phyloP scores from a whole-genome alignment of 1,284 basidiomycete genomes.

The Leccinum pachyderme region DNA sequence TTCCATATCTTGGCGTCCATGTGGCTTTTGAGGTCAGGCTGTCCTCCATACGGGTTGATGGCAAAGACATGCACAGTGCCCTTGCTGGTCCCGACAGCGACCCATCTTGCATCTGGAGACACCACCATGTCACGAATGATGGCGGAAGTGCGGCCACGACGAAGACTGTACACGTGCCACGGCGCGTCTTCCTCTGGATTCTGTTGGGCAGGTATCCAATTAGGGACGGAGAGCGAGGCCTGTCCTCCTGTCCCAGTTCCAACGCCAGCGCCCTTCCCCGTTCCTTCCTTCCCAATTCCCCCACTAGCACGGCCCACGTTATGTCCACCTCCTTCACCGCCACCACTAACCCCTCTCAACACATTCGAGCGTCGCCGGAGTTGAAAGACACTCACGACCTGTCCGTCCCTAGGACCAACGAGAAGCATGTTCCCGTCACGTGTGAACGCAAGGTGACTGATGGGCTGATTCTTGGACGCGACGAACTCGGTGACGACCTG shows the following conservation, averaged over 20 bases:
- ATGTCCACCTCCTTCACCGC: background rate
- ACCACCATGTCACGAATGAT: slow-evolving; percentile 58
- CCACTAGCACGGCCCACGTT: background rate
- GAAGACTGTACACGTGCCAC: slow-evolving; percentile 68
- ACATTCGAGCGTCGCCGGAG: slow-evolving; percentile 42
- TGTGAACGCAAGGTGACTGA: slow-evolving; percentile 58
- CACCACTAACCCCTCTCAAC: slow-evolving; percentile 9
- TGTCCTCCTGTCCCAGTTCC: slow-evolving; percentile 5
- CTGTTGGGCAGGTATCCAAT: slow-evolving; percentile 1
- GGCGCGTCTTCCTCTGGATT: slow-evolving; percentile 33
- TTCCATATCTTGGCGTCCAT: slow-evolving; percentile 58
- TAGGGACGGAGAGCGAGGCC: slow-evolving; percentile 1
- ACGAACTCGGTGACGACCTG: slow-evolving; percentile 47
- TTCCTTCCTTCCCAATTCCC: slow-evolving; percentile 1
- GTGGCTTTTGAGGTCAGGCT: slow-evolving; percentile 64
- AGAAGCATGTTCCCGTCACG: slow-evolving; percentile 58
- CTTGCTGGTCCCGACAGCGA: slow-evolving; percentile 65
- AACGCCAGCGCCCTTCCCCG: slow-evolving; percentile 5
- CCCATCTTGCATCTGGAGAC: slow-evolving; percentile 66
- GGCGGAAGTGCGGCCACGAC: slow-evolving; percentile 70
- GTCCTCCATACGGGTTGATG: slow-evolving; percentile 73
- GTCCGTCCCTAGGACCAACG: slow-evolving; percentile 60
- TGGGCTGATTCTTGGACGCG: slow-evolving; percentile 45
- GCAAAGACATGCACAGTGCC: slow-evolving; percentile 74
- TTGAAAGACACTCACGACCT: slow-evolving; percentile 56